Evolutionary conservation across 83 land plant species (phyloP).

Genomic region (Larix sibirica): DNA sequence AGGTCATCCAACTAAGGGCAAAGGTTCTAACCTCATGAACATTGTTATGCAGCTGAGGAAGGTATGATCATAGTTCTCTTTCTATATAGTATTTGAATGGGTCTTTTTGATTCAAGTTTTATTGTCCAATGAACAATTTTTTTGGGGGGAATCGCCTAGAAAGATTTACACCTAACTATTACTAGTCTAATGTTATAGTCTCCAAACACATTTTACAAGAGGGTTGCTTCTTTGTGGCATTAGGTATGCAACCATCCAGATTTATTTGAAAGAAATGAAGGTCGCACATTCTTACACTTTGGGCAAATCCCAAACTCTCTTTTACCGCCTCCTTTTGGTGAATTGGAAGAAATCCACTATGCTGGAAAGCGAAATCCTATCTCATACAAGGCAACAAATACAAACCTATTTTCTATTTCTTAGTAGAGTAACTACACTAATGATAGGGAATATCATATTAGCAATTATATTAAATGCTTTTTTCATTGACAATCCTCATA

Average conservation of each 20-base stretch:
- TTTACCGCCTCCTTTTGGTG: slow-evolving; percentile 91
- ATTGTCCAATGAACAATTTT: background rate
- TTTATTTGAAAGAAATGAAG: slow-evolving; percentile 97
- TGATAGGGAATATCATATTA: background rate
- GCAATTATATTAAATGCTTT: background rate
- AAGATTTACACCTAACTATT: background rate
- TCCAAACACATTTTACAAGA: background rate
- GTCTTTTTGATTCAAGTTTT: background rate
- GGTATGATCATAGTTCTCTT: slow-evolving; percentile 17
- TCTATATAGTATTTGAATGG: background rate
- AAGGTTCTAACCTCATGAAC: slow-evolving; percentile 87
- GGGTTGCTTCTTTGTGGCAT: background rate
- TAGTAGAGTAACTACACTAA: background rate
- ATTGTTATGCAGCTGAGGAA: slow-evolving; percentile 97
- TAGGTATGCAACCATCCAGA: slow-evolving; percentile 99
- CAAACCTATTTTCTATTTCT: slow-evolving; percentile 1
- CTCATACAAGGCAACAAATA: slow-evolving; percentile 66
- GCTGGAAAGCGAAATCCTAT: slow-evolving; percentile 84
- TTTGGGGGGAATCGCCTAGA: too few relatives aligned
- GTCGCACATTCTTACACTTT: slow-evolving; percentile 80
- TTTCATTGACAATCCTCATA: background rate
- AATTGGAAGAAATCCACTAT: slow-evolving; percentile 78
- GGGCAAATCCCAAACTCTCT: slow-evolving; percentile 67
- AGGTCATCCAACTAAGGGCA: slow-evolving; percentile 81
- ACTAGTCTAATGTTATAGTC: background rate